Base-by-base conservation (phyloP, 176 grass and related monocot species). In the Cenchrus purpureus region DNA sequence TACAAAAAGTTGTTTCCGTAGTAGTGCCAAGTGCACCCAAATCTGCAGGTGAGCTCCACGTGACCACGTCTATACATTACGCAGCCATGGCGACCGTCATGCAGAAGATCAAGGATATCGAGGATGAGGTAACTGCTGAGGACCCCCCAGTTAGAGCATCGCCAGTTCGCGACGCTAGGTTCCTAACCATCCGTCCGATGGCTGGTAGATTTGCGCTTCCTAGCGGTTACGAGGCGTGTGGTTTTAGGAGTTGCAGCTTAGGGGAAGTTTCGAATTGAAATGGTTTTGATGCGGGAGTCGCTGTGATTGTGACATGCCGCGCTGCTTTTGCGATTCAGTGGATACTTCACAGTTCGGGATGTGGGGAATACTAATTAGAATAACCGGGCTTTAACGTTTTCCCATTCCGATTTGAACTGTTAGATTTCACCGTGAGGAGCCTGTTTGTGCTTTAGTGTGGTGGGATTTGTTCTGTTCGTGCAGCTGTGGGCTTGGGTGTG, bases 31-130 rank as follows among this genome's bases (percentile, higher is more conserved):
- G 34, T 34, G 34, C 34, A 34, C 34, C 34, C 34, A 34, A 34
- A 34, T 34, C 34, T 34, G 34, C 34, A 34, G 34, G 34, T 34
- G 34, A 34, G 34, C 34, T 34, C 34, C 34, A 34, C 34, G 34
- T 34, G 34, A 34, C 34, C 34, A 34, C 34, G 34, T 34, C 34
- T 34, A 34, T 34, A 34, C 34, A 34, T 34, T 34, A 34, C 34
- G 93, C 64, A 51, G 81, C 85, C 85, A 99, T 99, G 97, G 82
- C 97, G 60, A 99, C 94, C 66, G 93, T 99, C 71, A 96, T 99
- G 97, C 97, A 99, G 81, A 96, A 96, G 90, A 99, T 99, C 90
- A 99, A 99, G 81, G 97, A 99, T 86, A 99, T 99, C 86, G 97
- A 99, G 88, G 97, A 99, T 49, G 97, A 99, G 97, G 97, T 99